Conservation (phyloP, 768 basidiomycete genomes). For the Tylopilus vinaceipallidus region DNA sequence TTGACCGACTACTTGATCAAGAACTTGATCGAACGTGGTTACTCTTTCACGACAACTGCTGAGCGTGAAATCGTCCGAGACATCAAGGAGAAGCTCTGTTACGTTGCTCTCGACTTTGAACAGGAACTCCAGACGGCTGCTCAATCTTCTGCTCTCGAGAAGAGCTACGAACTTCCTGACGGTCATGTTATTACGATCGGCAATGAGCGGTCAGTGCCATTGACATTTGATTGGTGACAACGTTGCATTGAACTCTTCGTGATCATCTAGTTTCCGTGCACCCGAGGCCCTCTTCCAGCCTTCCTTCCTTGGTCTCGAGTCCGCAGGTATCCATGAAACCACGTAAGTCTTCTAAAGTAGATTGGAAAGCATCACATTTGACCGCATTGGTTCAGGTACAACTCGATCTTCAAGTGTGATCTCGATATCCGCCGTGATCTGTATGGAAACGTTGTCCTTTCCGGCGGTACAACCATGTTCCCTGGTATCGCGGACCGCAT, state of each 20-base stretch:
- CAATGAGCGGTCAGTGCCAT: slow-evolving; percentile 49
- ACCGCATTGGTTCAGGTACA: slow-evolving; percentile 37
- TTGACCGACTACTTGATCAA: slow-evolving; percentile 83
- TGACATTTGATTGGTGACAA: background rate
- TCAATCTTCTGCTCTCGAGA: slow-evolving; percentile 86
- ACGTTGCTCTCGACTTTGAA: slow-evolving; percentile 92
- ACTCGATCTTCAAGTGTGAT: slow-evolving; percentile 68
- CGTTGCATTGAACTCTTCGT: background rate
- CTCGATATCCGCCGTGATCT: slow-evolving; percentile 51
- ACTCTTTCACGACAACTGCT: slow-evolving; percentile 90
- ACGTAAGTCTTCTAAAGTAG: slow-evolving; percentile 35
- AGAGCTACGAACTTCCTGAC: slow-evolving; percentile 89
- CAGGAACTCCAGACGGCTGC: slow-evolving; percentile 91
- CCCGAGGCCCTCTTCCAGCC: slow-evolving; percentile 61
- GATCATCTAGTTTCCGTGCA: slow-evolving; percentile 46
- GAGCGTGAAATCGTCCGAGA: slow-evolving; percentile 94
- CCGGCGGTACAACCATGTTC: slow-evolving; percentile 94
- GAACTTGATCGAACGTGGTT: slow-evolving; percentile 87
- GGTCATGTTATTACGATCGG: slow-evolving; percentile 92
- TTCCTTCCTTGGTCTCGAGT: slow-evolving; percentile 64
- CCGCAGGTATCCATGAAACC: slow-evolving; percentile 79
- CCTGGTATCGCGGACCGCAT: slow-evolving; percentile 94
- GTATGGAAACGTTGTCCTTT: slow-evolving; percentile 43
- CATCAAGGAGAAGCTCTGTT: slow-evolving; percentile 93
- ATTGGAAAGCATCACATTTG: background rate